A percentile compares a stretch with the other conserved stretches of the same genome.
Conservation (phyloP, 140 eudicot species). For the Bidens hawaiensis region DNA sequence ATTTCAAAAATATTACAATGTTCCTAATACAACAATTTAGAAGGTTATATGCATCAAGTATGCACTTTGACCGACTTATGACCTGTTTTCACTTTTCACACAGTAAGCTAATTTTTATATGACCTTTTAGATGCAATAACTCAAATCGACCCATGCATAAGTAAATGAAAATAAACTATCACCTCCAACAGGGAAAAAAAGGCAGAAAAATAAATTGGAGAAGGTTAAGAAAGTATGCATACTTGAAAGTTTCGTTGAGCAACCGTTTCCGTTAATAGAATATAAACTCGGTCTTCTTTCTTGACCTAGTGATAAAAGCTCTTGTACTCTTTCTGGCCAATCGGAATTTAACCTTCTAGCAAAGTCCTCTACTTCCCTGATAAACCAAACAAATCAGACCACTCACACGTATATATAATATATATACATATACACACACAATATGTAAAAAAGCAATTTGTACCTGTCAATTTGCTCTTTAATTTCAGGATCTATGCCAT, state of each 20-base stretch:
- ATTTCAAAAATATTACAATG: background rate
- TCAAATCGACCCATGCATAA: background rate
- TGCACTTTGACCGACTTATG: background rate
- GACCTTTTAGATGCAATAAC: background rate
- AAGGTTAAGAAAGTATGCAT: slow-evolving; percentile 13
- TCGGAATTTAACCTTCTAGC: slow-evolving; percentile 59
- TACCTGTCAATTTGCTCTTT: slow-evolving; percentile 78
- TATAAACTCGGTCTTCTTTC: slow-evolving; percentile 47
- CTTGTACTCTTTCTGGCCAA: slow-evolving; percentile 83
- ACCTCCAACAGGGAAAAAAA: background rate
- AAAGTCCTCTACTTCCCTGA: slow-evolving; percentile 68
- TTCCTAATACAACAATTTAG: background rate
- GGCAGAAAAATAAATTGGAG: background rate
- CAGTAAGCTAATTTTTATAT: background rate
- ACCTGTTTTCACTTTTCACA: background rate
- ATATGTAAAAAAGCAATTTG: background rate
- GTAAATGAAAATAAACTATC: background rate
- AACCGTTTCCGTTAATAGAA: slow-evolving; percentile 44
- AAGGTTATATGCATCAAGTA: slow-evolving; percentile 4
- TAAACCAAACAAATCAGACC: slow-evolving; percentile 2
- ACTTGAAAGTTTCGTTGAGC: slow-evolving; percentile 51
- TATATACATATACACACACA: too few species aligned
- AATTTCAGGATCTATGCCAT: slow-evolving; percentile 68
- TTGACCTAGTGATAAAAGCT: slow-evolving; percentile 61
- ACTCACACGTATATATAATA: background rate